phyloP scores from a whole-genome alignment of 73 alveolate genomes.

The Durusdinium trenchii region DNA sequence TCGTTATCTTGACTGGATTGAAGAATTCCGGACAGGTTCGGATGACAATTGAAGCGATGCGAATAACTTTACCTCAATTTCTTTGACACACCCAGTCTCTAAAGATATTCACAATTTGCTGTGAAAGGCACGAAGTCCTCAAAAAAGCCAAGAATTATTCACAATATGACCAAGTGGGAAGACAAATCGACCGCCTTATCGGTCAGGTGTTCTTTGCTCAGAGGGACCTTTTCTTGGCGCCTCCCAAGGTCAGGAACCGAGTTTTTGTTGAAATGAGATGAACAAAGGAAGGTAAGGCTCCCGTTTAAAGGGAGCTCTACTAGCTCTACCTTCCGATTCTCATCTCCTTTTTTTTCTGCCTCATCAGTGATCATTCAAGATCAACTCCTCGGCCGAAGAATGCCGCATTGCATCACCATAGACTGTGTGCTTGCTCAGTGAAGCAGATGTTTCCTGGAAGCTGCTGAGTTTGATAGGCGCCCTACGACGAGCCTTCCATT shows the following conservation, averaged over 20 bases:
- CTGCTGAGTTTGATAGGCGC: conserved; percentile 7
- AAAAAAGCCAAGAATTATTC: no score
- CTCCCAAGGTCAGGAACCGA: background rate
- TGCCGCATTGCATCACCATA: no score
- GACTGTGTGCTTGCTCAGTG: no score
- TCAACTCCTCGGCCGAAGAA: no score
- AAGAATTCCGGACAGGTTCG: background rate
- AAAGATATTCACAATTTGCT: background rate
- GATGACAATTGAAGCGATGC: background rate
- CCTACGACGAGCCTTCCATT: conserved; percentile 82
- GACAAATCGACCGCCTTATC: no score
- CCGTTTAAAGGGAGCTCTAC: no score
- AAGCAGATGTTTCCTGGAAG: no score
- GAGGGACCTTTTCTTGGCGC: background rate
- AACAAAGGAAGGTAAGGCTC: background rate
- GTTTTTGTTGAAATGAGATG: background rate
- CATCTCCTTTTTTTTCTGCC: no score
- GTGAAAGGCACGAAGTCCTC: no score
- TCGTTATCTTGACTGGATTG: background rate
- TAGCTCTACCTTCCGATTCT: no score
- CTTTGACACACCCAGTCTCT: background rate
- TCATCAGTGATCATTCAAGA: no score
- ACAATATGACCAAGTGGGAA: no score
- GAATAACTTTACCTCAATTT: background rate
- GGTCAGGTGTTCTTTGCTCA: background rate